phyloP scores from a whole-genome alignment of 2,329 filamentous ascomycete species.

The Aspergillus flavus region DNA sequence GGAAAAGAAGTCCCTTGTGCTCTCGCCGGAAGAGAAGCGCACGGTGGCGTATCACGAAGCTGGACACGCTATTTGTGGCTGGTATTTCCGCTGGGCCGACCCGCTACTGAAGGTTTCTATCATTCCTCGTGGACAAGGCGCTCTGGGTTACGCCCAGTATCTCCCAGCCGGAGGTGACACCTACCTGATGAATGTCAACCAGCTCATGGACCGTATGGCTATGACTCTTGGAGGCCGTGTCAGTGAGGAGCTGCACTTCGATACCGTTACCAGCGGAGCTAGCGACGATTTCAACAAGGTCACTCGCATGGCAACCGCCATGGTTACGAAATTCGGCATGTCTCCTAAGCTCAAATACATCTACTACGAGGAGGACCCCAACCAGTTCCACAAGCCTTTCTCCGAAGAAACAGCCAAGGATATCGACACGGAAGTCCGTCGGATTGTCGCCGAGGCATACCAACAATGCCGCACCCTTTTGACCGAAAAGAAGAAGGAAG shows the following conservation, averaged over 20 bases:
- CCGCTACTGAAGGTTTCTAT: constrained; percentile 98
- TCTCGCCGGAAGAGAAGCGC: constrained; percentile 90
- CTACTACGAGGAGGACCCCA: constrained; percentile 82
- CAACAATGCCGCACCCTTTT: constrained; percentile 84
- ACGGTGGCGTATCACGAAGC: constrained; percentile 98
- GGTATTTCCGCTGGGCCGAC: constrained; percentile 96
- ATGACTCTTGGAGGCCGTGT: constrained; percentile 97
- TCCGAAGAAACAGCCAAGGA: constrained; percentile 89
- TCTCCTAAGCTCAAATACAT: constrained; percentile 89
- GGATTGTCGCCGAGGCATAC: constrained; percentile 92
- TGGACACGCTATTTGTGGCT: constrained; percentile 96
- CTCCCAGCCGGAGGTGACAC: constrained; percentile 81
- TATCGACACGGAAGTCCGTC: constrained; percentile 88
- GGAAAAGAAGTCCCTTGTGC: constrained; percentile 94
- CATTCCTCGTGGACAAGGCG: constrained; percentile 91
- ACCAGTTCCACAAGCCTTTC: constrained; percentile 90
- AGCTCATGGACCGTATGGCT: constrained; percentile 99
- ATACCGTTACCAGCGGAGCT: constrained; percentile 91
- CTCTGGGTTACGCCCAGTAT: constrained; percentile 95
- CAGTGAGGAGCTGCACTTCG: constrained; percentile 94
- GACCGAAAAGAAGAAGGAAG: constrained; percentile 80
- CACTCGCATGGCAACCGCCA: constrained; percentile 89
- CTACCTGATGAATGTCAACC: constrained; percentile 92
- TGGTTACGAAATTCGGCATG: constrained; percentile 99
- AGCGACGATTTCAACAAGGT: constrained; percentile 99